Evolutionary conservation across 2,329 filamentous ascomycete genomes (phyloP).

Genomic region (Fusarium acutatum): DNA sequence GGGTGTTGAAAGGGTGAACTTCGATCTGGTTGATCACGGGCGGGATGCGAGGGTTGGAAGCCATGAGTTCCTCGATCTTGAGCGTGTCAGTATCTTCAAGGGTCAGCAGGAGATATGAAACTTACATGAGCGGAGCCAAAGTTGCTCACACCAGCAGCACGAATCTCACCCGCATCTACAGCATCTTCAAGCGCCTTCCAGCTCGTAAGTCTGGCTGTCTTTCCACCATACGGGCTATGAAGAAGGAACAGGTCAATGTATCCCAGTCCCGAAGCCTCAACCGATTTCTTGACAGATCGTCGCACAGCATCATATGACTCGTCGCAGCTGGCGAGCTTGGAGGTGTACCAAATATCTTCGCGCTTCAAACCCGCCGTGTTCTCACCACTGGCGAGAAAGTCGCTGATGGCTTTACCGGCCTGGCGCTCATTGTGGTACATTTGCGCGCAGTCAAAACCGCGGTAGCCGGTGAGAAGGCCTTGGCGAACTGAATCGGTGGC

Average conservation of each 20-base stretch:
- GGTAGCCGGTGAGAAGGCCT: conserved; percentile 64
- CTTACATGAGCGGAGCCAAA: conserved; percentile 77
- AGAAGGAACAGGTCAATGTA: conserved; percentile 84
- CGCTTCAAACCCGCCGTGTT: conserved; percentile 64
- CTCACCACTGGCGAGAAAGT: conserved; percentile 60
- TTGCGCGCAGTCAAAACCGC: conserved; percentile 62
- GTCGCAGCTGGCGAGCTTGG: conserved; percentile 75
- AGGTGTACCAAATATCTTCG: conserved; percentile 81
- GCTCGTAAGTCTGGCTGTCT: conserved; percentile 71
- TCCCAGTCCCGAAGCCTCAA: conserved; percentile 71
- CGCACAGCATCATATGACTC: conserved; percentile 73
- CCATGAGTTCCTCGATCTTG: conserved; percentile 74
- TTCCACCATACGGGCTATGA: conserved; percentile 81
- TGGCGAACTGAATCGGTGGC: conserved; percentile 65
- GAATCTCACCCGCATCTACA: conserved; percentile 74
- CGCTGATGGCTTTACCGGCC: conserved; percentile 70
- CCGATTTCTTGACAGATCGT: conserved; percentile 69
- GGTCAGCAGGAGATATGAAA: background rate
- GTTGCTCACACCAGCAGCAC: conserved; percentile 79
- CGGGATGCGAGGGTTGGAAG: conserved; percentile 65
- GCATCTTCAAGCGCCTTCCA: conserved; percentile 84
- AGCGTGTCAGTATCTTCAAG: rapidly evolving
- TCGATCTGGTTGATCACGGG: conserved; percentile 85
- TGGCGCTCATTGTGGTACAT: conserved; percentile 75
- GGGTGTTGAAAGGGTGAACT: conserved; percentile 84